These are phyloP conservation scores for Bryum argenteum DNA, from an alignment of 225 moss, liverwort and hornwort species.

Conservation along the genomic window DNA sequence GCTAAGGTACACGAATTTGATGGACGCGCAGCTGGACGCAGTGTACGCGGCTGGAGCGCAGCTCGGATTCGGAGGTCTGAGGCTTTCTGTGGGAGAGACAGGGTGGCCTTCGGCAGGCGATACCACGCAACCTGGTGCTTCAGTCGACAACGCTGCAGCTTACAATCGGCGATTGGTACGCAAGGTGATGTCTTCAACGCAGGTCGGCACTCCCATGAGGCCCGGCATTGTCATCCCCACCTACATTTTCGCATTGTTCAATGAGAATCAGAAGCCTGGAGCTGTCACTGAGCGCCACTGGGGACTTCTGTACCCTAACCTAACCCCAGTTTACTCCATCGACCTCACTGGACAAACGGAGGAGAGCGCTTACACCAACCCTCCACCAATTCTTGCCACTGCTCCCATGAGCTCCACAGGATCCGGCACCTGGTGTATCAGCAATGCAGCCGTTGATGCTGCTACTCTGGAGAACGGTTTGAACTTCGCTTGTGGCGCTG, in stretches of 20 bases:
- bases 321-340: constrained; percentile 47
- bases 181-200: constrained; percentile 38
- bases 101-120: constrained; percentile 68
- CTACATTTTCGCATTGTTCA: constrained; percentile 62
- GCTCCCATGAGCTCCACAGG: constrained; percentile 22
- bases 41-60: constrained; percentile 49
- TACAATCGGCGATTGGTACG: constrained; percentile 58
- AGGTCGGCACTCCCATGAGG: constrained; percentile 47
- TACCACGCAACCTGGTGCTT: constrained; percentile 38
- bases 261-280: constrained; percentile 61
- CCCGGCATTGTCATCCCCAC: constrained; percentile 54
- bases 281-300: constrained; percentile 59
- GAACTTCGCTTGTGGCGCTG: constrained; percentile 71
- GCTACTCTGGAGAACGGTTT: constrained; percentile 53
- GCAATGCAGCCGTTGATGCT: constrained; percentile 45
- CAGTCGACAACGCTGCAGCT: constrained; percentile 47
- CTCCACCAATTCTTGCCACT: constrained; percentile 20
- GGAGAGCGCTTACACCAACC: constrained; percentile 24
- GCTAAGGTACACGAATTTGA: constrained; percentile 61
- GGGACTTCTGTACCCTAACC: constrained; percentile 56
- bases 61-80: constrained; percentile 41
- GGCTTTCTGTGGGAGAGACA: constrained; percentile 58
- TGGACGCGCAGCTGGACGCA: constrained; percentile 72
- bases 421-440: constrained; percentile 75
- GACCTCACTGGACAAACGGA: constrained; percentile 47